phyloP scores from a whole-genome alignment of 768 basidiomycete genomes.

The Russula vinacea region DNA sequence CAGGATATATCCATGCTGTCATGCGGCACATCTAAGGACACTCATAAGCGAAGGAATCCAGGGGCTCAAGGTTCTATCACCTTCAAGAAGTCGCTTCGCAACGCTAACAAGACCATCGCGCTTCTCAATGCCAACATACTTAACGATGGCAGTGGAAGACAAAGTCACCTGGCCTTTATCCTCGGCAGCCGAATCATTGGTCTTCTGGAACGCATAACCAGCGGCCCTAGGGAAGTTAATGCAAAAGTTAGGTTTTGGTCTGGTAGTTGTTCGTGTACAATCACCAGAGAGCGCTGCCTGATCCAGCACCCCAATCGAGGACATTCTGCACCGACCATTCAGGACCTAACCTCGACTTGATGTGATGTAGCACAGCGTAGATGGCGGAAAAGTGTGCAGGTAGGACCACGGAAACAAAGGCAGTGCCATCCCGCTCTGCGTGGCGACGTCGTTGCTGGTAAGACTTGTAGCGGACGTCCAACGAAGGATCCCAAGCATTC shows the following conservation, averaged over 20 bases:
- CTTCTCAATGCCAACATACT: slow-evolving; percentile 76
- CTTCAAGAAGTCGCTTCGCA: slow-evolving; percentile 58
- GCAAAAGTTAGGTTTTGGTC: slow-evolving; percentile 1
- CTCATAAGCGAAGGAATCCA: slow-evolving; percentile 22
- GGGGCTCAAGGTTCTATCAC: slow-evolving; percentile 39
- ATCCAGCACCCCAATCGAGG: slow-evolving; percentile 82
- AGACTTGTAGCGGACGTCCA: slow-evolving; percentile 59
- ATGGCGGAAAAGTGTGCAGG: slow-evolving; percentile 85
- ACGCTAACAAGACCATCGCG: slow-evolving; percentile 66
- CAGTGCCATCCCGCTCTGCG: slow-evolving; percentile 68
- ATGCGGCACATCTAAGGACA: slow-evolving; percentile 45
- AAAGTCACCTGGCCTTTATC: slow-evolving; percentile 39
- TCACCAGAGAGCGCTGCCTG: slow-evolving; percentile 82
- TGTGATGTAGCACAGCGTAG: slow-evolving; percentile 64
- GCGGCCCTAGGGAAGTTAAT: slow-evolving; percentile 52
- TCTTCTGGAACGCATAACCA: slow-evolving; percentile 57
- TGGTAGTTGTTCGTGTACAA: neutral
- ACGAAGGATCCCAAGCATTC: slow-evolving; percentile 54
- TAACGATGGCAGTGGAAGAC: slow-evolving; percentile 49
- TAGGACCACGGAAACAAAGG: slow-evolving; percentile 81
- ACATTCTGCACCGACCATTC: slow-evolving; percentile 59
- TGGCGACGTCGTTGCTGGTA: slow-evolving; percentile 56
- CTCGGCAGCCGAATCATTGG: slow-evolving; percentile 26
- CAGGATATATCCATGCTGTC: slow-evolving; percentile 48
- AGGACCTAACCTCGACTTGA: slow-evolving; percentile 59